Percentiles rank a stretch among this genome's conserved stretches.
phyloP scores from a whole-genome alignment of 805 yeast species.

The Sugiyamaella qingdaonensis region DNA sequence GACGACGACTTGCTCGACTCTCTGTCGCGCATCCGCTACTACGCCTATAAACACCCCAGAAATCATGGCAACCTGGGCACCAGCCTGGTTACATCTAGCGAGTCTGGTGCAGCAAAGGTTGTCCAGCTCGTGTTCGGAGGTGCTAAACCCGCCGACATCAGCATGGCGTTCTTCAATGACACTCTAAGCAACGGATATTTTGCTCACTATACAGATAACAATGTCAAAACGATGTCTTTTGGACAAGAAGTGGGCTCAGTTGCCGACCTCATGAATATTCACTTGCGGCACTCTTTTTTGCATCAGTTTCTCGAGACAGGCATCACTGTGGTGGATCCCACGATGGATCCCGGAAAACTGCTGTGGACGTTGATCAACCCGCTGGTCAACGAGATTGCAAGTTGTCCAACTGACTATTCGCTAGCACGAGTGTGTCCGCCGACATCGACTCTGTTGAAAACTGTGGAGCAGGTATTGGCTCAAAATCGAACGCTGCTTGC shows the following conservation, averaged over 20 bases:
- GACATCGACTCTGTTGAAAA: conserved; percentile 2
- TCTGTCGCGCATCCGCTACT: conserved; percentile 7
- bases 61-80: conserved; percentile 22
- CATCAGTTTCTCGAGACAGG: conserved; percentile 17
- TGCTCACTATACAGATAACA: conserved; percentile 24
- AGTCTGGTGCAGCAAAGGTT: conserved; percentile 8
- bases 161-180: conserved; percentile 4
- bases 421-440: conserved; percentile 26
- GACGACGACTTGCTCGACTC: conserved; percentile 13
- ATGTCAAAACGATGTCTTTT: conserved; percentile 12
- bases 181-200: conserved; percentile 6
- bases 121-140: conserved; percentile 10
- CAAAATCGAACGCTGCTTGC: conserved; percentile 1
- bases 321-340: conserved; percentile 24
- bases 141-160: conserved; percentile 4
- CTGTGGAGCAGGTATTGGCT: not conserved
- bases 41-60: conserved; percentile 18
- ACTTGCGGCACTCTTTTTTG: conserved; percentile 26
- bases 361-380: not conserved
- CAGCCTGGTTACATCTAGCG: conserved; percentile 16
- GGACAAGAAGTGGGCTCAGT: conserved; percentile 9
- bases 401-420: conserved; percentile 20
- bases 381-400: conserved; percentile 17
- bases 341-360: conserved; percentile 7
- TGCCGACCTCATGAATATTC: conserved; percentile 27